Conservation (phyloP, 2,329 filamentous ascomycete species). For the Alternaria infectoria region DNA sequence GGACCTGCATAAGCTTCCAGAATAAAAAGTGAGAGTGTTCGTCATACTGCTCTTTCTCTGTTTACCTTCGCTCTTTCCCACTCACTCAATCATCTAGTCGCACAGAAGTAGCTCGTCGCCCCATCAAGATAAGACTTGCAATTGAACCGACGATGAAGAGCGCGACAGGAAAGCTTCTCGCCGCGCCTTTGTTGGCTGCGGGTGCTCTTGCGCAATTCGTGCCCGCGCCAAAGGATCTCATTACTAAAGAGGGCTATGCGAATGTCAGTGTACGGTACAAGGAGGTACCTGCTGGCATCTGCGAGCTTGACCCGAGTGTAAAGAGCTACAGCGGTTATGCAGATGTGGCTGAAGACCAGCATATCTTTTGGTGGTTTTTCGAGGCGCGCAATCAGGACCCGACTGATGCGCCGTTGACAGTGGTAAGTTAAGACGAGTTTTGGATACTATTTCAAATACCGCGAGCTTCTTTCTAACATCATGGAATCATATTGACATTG, state of each 20-base stretch:
- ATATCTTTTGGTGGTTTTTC: slow-evolving; percentile 65
- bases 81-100: not conserved
- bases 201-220: slow-evolving; percentile 52
- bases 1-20: not conserved
- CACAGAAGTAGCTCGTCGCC: not conserved
- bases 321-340: slow-evolving; percentile 64
- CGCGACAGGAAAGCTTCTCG: slow-evolving; percentile 11
- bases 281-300: slow-evolving; percentile 60
- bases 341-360: slow-evolving; percentile 58
- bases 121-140: not conserved
- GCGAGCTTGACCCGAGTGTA: slow-evolving; percentile 62
- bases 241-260: slow-evolving; percentile 51
- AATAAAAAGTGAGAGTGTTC: not conserved
- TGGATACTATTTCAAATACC: not conserved
- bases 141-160: slow-evolving; percentile 11
- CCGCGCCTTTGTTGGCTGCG: slow-evolving; percentile 26
- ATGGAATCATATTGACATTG: not conserved
- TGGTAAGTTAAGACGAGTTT: slow-evolving; percentile 31
- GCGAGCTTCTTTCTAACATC: not conserved
- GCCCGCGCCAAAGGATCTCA: slow-evolving; percentile 53
- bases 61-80: not conserved
- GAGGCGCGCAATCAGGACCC: slow-evolving; percentile 60
- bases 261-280: slow-evolving; percentile 65
- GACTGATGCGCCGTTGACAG: slow-evolving; percentile 60
- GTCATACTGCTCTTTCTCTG: not conserved